Conservation (phyloP, 2,329 filamentous ascomycete species). For the Colletotrichum sublineola region DNA sequence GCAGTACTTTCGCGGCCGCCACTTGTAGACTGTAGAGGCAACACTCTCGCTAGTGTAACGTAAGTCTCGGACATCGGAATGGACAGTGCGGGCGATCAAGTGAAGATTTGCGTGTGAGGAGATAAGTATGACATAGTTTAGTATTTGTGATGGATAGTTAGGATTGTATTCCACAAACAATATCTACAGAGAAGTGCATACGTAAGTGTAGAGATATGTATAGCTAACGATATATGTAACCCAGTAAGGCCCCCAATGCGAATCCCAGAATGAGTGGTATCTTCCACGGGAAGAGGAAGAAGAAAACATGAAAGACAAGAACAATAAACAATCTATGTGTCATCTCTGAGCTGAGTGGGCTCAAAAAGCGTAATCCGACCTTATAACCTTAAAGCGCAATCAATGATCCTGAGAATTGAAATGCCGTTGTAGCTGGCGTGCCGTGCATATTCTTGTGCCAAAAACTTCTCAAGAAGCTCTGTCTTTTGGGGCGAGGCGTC, state of each 20-base stretch:
- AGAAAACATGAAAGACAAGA: neutral
- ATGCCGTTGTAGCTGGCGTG: neutral
- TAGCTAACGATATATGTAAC: slow-evolving; percentile 12
- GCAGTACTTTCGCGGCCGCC: neutral
- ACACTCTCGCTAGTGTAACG: neutral
- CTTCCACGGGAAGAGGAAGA: slow-evolving; percentile 5
- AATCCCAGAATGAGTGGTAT: slow-evolving; percentile 30
- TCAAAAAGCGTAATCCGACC: neutral
- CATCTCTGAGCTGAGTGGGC: slow-evolving; percentile 15
- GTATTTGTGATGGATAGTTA: neutral
- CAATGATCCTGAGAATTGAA: neutral
- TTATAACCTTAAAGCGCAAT: neutral
- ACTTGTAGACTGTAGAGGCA: neutral
- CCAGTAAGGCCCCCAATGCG: neutral
- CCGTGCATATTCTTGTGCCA: neutral
- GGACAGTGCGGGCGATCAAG: neutral
- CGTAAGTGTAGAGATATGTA: neutral
- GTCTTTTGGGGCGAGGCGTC: neutral
- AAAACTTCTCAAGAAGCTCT: slow-evolving; percentile 16
- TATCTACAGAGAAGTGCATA: slow-evolving; percentile 31
- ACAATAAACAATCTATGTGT: slow-evolving; percentile 22
- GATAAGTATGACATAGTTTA: neutral
- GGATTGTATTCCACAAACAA: neutral
- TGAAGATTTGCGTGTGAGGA: neutral
- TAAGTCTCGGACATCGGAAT: no score